Base-by-base conservation (phyloP, 2,329 filamentous ascomycete species). In the Curvularia spicifera region DNA sequence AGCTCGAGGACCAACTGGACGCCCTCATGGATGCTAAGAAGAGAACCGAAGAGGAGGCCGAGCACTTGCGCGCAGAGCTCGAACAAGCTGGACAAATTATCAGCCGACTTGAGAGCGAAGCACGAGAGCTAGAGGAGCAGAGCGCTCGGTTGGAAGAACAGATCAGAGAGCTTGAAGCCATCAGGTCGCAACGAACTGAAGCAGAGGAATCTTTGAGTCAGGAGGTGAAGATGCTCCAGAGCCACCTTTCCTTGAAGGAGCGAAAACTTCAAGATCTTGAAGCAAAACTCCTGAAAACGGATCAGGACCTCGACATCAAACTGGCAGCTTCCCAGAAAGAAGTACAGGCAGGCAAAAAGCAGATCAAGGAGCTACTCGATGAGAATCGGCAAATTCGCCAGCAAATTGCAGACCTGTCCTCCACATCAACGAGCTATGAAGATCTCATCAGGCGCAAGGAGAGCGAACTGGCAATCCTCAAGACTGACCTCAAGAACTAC, bases 351-450 rank as follows among this genome's bases (percentile, higher is more conserved):
- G 83, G 88, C 29, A 92, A 89, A 73, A 84, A 87, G 57, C 89
- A 91, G 64, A 88, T 96, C 68, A 87, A 89, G 51, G 89, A 92
- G 20, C 84, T 97, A 1, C 76, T 87, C 1, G 87, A 89, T 5
- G 94, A 99, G 72, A 96, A 96, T 66, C 85, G 87, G 12, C 87
- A 90, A 44, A 86, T 96, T 46, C 89, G 96, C 53, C 87, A 93
- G 68, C 93, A 97, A 70, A 87, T 99, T 52, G 85, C 90, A 0
- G 89, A 97, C 65, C 82, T 99, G 18, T 95, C 95, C 0, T 88
- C 91, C 48, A 97, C 94, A 0, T 97, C 94, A 0, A 96, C 93
- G 0, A 92, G 93, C 71, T 98, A 97, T 65, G 95, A 99, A 77
- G 94, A 98, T 69, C 85, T 98, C 43, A 90, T 99, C 24, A 86